Evolutionary conservation across 345 rosid species (phyloP), one percentile per base, ranked within the genome.

Genomic region (Pistacia integerrima): DNA sequence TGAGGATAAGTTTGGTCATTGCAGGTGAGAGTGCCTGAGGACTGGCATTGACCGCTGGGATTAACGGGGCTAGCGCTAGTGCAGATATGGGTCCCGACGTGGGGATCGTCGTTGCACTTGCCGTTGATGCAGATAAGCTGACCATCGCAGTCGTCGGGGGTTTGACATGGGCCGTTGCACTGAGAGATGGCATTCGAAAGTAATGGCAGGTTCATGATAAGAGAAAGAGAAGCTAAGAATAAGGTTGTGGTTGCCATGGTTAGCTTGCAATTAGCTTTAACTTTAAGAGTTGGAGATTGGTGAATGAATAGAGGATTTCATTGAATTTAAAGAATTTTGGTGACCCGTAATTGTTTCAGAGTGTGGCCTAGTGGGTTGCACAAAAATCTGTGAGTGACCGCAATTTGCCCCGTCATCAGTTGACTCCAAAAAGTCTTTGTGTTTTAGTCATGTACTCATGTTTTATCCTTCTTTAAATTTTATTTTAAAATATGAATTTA

Each of bases 51-150:
- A 2, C 5, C 14, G 41, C 28, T 35, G 28, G 46, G 8, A 5
- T 22, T 11, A 30, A 1, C 11, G 73, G 73, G 54, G 62, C 17
- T 1, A 61, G 73, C 4, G 73, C 65, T 64, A 1, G 18, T 0
- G 82, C 90, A 88, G 11, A 25, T 78, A 36, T 73, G 67, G 3
- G 84, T 75, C 0, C 87, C 86, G 0, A 72, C 66, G 1, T 80
- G 74, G 0, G 86, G 90, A 59, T 88, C 82, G 4, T 87, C 84
- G 22, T 36, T 55, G 75, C 88, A 87, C 64, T 66, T 74, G 6
- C 87, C 80, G 8, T 77, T 64, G 65, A 77, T 78, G 79, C 90
- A 85, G 57, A 75, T 83, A 36, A 83, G 84, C 69, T 82, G 80
- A 16, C 90, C 83, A 0, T 25, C 4, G 68, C 90, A 85, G 69